Evolutionary conservation across 2,329 filamentous ascomycete genomes (phyloP), one percentile per base, ranked within the genome.

Genomic region (Fusarium acutatum): DNA sequence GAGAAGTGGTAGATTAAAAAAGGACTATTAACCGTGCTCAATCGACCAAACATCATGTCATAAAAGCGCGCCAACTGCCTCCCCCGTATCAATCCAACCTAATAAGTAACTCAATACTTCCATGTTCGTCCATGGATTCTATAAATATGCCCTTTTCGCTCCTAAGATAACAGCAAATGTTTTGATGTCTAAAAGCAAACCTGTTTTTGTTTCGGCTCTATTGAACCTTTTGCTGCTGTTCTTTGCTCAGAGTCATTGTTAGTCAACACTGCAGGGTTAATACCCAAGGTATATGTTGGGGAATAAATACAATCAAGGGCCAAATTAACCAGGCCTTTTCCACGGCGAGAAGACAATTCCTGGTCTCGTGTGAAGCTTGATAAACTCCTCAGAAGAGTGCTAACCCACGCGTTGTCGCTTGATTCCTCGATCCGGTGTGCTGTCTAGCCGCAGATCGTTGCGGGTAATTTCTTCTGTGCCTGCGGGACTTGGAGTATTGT

Each of bases 391-490:
- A 13, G 15, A 12, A 64, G 58, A 37, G 46, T n/a, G n/a, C 37
- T 73, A 83, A 32, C 74, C 78, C 44, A 84, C 69, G 13, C 84
- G 82, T 35, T 84, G 80, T 30, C 84, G 79, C 78, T 86, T 86
- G 18, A 71, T 74, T 35, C 79, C 79, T 34, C 77, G 77, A 52
- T 73, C 71, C 1, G 79, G 75, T 30, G 72, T 79, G 20, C 54
- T 74, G n/a, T 73, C 69, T 38, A 76, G 28, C 5, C 73, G 78
- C 24, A 86, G 57, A 28, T 87, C 86, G 14, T 85, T 81, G 17
- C 85, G 81, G 22, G 77, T 75, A 26, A 88, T 86, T 77, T 89
- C 87, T 73, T 89, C 87, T 2, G 86, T 88, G 6, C 81, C 83
- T 2, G 83, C 83, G 17, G 86, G 82, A 67, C 86, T 88, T 6